Base-by-base conservation (phyloP, 179 eudicot genomes). In the Silene noctiflora region DNA sequence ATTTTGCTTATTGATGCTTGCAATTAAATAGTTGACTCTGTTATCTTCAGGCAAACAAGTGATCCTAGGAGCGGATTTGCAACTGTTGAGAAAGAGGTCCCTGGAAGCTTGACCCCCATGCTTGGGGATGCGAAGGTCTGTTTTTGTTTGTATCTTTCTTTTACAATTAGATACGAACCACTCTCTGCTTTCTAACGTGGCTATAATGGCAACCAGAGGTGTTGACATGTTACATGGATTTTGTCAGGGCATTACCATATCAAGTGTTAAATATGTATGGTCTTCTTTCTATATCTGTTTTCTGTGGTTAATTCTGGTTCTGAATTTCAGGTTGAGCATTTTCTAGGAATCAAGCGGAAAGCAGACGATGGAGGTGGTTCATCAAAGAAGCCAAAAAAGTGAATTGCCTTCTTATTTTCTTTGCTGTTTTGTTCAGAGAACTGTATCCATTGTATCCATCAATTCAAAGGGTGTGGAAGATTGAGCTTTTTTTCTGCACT, bases 71-170 rank as follows among this genome's bases (percentile, higher is more conserved):
- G 97, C 75, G 98, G 97, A 63, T 92, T 89, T 86, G 97, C 98
- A 10, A 94, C 98, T 67, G 96, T 94, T 22, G 97, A 92, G 84
- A 93, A 87, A 87, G 89, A 94, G 74, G 71, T 91, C 29, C 95
- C 91, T 71, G 99, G 99, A 76, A 84, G 99, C 71, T 78, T 95
- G 84, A 95, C 97, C 27, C 99, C 99, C 58, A 95, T 95, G 99
- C 99, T 95, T 79, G 99, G 99, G 2, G 97, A 95, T 79, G 89
- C 84, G 80, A 95, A 95, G 97, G 99, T 95, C 51, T 21, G 84
- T 79, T 16, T 73, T 46, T 67, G 85, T 80, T 72, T 42, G 44
- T 19, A 20, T 64, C 6, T 61, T 67, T 19, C 9, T 35, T 14
- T 35, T 35, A 67, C 17, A 44, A 44, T 7, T 72, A 10, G 65